phyloP scores from a whole-genome alignment of 2,329 filamentous ascomycete genomes.

The Lachnellula occidentalis region DNA sequence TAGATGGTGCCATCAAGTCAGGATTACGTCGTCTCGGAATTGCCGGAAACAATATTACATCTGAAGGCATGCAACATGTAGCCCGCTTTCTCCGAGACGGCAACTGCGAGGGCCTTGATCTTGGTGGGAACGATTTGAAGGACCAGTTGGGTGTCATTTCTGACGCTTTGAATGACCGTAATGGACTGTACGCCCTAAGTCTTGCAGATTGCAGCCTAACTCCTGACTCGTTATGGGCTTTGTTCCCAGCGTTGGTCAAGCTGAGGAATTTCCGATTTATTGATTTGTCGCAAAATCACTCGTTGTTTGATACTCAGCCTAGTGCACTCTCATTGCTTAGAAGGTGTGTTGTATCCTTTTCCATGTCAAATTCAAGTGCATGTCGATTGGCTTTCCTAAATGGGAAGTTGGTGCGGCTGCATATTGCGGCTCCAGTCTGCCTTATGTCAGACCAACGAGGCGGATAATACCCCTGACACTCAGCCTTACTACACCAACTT shows the following conservation, averaged over 20 bases:
- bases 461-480: not conserved
- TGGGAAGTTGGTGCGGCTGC: slow-evolving; percentile 11
- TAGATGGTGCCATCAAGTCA: slow-evolving; percentile 77
- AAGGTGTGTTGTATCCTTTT: slow-evolving; percentile 45
- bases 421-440: slow-evolving; percentile 17
- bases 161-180: slow-evolving; percentile 45
- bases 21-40: slow-evolving; percentile 75
- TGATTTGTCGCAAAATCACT: slow-evolving; percentile 84
- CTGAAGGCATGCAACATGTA: slow-evolving; percentile 69
- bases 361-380: slow-evolving; percentile 1
- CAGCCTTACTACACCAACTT: not conserved
- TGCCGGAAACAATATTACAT: slow-evolving; percentile 73
- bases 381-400: not conserved
- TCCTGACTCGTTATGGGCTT: slow-evolving; percentile 63
- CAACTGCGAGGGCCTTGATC: slow-evolving; percentile 79
- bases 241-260: slow-evolving; percentile 68
- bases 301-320: slow-evolving; percentile 68
- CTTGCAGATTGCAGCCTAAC: slow-evolving; percentile 79
- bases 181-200: slow-evolving; percentile 73
- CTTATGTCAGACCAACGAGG: slow-evolving; percentile 4
- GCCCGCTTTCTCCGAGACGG: slow-evolving; percentile 69
- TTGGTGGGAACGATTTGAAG: slow-evolving; percentile 74
- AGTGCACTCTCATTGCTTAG: slow-evolving; percentile 70
- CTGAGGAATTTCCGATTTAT: slow-evolving; percentile 77
- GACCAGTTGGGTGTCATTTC: slow-evolving; percentile 51